A percentile compares a stretch with the other conserved stretches of the same genome.
Evolutionary conservation across 257 asterid genomes (phyloP).

Genomic region (Solanum neorickii): DNA sequence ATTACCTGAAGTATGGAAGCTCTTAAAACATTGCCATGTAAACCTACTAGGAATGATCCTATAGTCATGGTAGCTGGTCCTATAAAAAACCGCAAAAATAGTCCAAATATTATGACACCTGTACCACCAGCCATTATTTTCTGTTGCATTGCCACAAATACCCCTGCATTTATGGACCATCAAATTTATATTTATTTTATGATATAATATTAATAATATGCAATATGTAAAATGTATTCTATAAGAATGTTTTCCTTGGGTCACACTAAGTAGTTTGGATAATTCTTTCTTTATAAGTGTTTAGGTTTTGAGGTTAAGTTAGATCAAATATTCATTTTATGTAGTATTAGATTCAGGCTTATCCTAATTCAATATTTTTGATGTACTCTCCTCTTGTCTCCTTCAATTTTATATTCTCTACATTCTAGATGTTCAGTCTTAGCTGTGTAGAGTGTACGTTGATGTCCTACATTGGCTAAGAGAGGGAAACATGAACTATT

Average conservation of each 20-base stretch:
- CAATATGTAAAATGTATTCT: not conserved
- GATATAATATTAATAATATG: not conserved
- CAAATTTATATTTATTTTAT: not conserved
- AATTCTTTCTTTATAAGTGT: not conserved
- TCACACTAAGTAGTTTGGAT: not conserved
- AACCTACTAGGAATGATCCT: slow-evolving; percentile 37
- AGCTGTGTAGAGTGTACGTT: not conserved
- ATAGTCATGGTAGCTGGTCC: slow-evolving; percentile 44
- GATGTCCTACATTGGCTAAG: not conserved
- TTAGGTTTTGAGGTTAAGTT: not conserved
- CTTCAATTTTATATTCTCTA: not conserved
- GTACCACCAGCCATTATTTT: slow-evolving; percentile 48
- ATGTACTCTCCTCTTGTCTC: not conserved
- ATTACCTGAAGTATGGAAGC: slow-evolving; percentile 47
- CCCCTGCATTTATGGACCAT: slow-evolving; percentile 23
- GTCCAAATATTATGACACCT: slow-evolving; percentile 23
- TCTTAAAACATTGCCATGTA: slow-evolving; percentile 32
- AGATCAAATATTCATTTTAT: not conserved
- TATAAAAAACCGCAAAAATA: slow-evolving; percentile 43
- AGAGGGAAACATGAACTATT: not conserved
- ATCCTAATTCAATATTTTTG: not conserved
- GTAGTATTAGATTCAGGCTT: not conserved
- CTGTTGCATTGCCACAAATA: slow-evolving; percentile 71
- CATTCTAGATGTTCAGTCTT: not conserved
- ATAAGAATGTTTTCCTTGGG: not conserved